Base-by-base conservation (phyloP, 208 protist species). In the Balamuthia mandrillaris region DNA sequence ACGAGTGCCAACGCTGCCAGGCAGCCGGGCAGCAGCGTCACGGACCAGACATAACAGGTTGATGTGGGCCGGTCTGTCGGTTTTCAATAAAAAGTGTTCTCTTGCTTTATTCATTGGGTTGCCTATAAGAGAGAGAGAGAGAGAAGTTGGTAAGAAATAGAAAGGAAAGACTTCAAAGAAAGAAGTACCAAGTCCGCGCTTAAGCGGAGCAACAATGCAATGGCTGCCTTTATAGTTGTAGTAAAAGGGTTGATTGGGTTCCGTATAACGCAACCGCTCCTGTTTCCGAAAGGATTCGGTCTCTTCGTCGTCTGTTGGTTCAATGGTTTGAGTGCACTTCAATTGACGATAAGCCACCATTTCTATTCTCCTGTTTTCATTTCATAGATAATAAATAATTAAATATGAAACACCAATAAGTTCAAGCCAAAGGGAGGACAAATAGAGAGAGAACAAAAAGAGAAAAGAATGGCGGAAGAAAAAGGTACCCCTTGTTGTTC, bases 51-150 rank as follows among this genome's bases (percentile, higher is more conserved):
- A 35, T 1, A 87, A 70, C 37, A 87, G 54, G 31, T 87, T 87
- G 58, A 87, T 52, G 33, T 70, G 78, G 7, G 83, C 42, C 37
- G 83, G 83, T 41, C 83, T 45, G n/a, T 87, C 27, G 9, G 83
- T 52, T 29, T 82, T 78, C n/a, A 87, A 70, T 45, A 87, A n/a
- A 70, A 87, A 87, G 49, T 87, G 83, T 29, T 87, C 83, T 33
- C 83, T 31, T 4, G 83, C 51, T 47, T 85, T 87, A 29, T 68
- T 87, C n/a, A 35, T 61, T 24, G 56, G 54, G n/a, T 35, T 39
- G 72, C 68, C 54, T 82, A 39, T 27, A 31, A 0, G 29, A 84
- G 31, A 81, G 5, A 37, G 31, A 3, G 21, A 49, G 39, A 72
- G 9, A 33, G 4, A 72, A 10, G 51, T 2, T 6, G 10, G 45